These are phyloP conservation scores for Pyrenophora tritici-repentis DNA, from an alignment of 2,329 filamentous ascomycete species.

Conservation along the genomic window DNA sequence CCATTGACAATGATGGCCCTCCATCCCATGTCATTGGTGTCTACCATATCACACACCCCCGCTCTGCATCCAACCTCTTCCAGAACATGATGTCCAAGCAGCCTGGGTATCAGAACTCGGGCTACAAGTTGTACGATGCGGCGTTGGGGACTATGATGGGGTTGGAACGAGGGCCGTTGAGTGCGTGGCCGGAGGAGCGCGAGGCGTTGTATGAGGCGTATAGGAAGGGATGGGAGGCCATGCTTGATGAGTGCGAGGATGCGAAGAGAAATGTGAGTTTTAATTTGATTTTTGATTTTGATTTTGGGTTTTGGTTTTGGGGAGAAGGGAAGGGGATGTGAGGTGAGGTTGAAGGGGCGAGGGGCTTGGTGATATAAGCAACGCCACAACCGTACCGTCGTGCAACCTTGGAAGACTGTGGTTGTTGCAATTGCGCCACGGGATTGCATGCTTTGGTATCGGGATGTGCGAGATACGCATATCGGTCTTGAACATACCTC, in stretches of 20 bases:
- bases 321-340: background rate
- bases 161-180: conserved; percentile 12
- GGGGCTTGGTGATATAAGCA: background rate
- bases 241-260: conserved; percentile 22
- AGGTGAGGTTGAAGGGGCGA: background rate
- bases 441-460: conserved; percentile 14
- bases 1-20: background rate
- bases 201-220: conserved; percentile 11
- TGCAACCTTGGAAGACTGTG: background rate
- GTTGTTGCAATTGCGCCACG: conserved; percentile 3
- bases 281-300: background rate
- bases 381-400: background rate
- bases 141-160: conserved; percentile 5
- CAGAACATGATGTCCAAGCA: conserved; percentile 28
- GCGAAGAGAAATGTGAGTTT: conserved; percentile 20
- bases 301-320: no score
- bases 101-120: conserved; percentile 17
- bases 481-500: background rate
- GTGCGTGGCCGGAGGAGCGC: conserved; percentile 11
- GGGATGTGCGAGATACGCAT: background rate
- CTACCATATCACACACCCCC: conserved; percentile 24
- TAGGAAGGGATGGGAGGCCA: conserved; percentile 6
- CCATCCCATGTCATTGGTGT: conserved; percentile 10
- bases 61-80: conserved; percentile 26
- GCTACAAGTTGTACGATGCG: conserved; percentile 22